phyloP scores from a whole-genome alignment of 257 asterid genomes.

The Paulownia fortunei region DNA sequence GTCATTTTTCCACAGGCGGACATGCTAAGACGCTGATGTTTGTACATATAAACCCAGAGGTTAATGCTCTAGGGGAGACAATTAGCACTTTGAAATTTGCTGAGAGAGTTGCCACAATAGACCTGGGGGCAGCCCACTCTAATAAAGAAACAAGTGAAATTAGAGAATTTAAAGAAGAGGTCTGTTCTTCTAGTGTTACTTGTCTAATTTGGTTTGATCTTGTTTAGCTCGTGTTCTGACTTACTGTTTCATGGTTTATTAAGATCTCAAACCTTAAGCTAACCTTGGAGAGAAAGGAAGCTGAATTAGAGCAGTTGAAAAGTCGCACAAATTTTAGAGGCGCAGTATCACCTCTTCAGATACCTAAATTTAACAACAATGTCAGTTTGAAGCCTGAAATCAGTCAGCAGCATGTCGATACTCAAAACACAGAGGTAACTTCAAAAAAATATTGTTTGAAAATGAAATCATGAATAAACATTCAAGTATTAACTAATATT shows the following conservation, averaged over 20 bases:
- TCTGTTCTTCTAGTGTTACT: slow-evolving; percentile 35
- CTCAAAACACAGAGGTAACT: slow-evolving; percentile 66
- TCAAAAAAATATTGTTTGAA: not conserved
- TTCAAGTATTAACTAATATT: slow-evolving; percentile 10
- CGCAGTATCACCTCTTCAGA: slow-evolving; percentile 72
- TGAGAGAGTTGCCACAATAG: slow-evolving; percentile 85
- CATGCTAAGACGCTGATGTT: slow-evolving; percentile 71
- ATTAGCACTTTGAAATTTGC: slow-evolving; percentile 90
- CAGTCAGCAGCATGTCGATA: slow-evolving; percentile 52
- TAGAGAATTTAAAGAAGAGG: slow-evolving; percentile 85
- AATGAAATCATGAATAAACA: not conserved
- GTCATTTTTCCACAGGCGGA: slow-evolving; percentile 41
- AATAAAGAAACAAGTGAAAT: slow-evolving; percentile 86
- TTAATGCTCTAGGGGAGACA: slow-evolving; percentile 80
- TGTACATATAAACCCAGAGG: slow-evolving; percentile 88
- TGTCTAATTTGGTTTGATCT: slow-evolving; percentile 12
- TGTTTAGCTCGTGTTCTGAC: slow-evolving; percentile 28
- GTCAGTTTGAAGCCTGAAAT: slow-evolving; percentile 59
- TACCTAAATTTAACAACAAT: slow-evolving; percentile 50
- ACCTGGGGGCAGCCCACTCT: slow-evolving; percentile 86
- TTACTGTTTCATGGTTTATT: slow-evolving; percentile 29
- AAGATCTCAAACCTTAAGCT: slow-evolving; percentile 86
- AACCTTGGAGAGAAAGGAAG: slow-evolving; percentile 78
- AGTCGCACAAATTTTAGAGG: slow-evolving; percentile 58
- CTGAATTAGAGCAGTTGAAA: slow-evolving; percentile 76